These are phyloP conservation scores for Suillus americanus DNA, from an alignment of 768 basidiomycete species.

Conservation along the genomic window DNA sequence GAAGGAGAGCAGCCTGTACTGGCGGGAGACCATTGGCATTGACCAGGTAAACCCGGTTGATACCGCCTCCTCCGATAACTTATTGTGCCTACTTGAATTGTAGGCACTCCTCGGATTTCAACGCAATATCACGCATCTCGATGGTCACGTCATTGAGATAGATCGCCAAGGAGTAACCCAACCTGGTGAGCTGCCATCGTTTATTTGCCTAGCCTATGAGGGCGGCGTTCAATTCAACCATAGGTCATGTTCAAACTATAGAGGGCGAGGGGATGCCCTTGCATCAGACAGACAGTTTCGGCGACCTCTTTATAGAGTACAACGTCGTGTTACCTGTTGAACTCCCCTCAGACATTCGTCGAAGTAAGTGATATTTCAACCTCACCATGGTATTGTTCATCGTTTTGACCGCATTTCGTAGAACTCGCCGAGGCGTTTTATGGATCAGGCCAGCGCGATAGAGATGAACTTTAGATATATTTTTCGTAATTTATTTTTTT, in stretches of 20 bases:
- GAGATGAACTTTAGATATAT: constrained; percentile 39
- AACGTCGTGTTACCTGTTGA: constrained; percentile 84
- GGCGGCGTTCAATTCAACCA: neutral
- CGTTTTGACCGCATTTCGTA: constrained; percentile 25
- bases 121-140: constrained; percentile 87
- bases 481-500: neutral
- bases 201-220: neutral
- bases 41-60: constrained; percentile 62
- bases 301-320: constrained; percentile 92
- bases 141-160: constrained; percentile 76
- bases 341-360: constrained; percentile 63
- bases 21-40: constrained; percentile 87
- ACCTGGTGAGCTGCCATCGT: constrained; percentile 55
- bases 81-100: neutral
- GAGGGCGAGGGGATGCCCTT: constrained; percentile 89
- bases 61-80: neutral
- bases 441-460: constrained; percentile 28
- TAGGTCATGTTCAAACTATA: constrained; percentile 83
- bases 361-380: constrained; percentile 56
- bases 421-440: constrained; percentile 59
- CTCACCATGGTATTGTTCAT: neutral
- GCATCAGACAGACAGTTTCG: constrained; percentile 56
- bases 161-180: constrained; percentile 84
- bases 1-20: constrained; percentile 89
- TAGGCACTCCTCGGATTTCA: constrained; percentile 98